Evolutionary conservation across 2,329 filamentous ascomycete species (phyloP), one percentile per base, ranked within the genome.

Genomic region (Chaetomiaceae sp.): DNA sequence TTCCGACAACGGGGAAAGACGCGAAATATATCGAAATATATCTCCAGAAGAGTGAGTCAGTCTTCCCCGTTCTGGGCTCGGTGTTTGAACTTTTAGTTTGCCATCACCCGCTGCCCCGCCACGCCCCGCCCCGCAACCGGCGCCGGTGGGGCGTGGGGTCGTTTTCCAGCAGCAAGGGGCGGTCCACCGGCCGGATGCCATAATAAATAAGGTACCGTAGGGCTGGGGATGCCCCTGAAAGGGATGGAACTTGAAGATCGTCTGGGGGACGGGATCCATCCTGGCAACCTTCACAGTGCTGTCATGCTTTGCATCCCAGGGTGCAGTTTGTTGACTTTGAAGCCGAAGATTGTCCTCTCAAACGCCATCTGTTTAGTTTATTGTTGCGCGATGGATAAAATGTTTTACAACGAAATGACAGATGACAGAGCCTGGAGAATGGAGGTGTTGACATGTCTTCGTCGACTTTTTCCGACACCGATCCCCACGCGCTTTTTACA

Each of bases 71-170:
- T 45, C 41, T 38, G 49, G 32, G 16, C 25, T 48, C 48, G 37
- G 51, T 53, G 51, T 44, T 40, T 47, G 44, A 58, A 48, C 48
- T 59, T 61, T 61, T 55, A 38, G 42, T 47, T 44, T 33, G 51
- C 51, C 54, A 37, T 54, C 48, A 7, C 27, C 30, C 34, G 30
- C 18, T 45, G 54, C 59, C 58, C 58, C 59, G 49, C 58, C 55
- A 55, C 50, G 44, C 53, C 59, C 59, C 50, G 44, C 53, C 59
- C 59, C 59, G 59, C 56, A 58, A 61, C 57, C 59, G 59, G 59
- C 60, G 56, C 33, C 25, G 30, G 38, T 36, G 38, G 42, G 51
- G 41, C 44, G 49, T 41, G 51, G 47, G 34, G 48, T 48, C 32
- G 34, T 29, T 4, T 21, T 33, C 25, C 32, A 20, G 13, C 11